phyloP scores from a whole-genome alignment of 1,284 basidiomycete genomes.

The Malassezia japonica region DNA sequence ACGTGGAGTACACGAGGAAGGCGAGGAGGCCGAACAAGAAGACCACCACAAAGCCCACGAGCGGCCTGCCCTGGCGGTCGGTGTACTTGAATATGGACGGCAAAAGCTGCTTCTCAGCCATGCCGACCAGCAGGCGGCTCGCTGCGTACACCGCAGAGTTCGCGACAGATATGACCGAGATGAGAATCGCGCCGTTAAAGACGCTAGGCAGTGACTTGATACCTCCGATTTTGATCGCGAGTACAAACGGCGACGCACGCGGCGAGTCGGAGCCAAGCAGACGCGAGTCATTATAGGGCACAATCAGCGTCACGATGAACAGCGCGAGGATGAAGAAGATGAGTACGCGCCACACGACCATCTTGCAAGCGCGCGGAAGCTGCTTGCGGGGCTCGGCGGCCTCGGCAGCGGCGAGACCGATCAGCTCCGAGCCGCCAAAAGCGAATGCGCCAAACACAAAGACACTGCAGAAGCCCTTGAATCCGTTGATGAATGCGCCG shows the following conservation, averaged over 20 bases:
- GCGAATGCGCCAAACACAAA: constrained; percentile 63
- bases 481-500: constrained; percentile 10
- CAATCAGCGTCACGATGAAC: constrained; percentile 46
- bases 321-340: constrained; percentile 54
- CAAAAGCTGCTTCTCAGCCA: constrained; percentile 49
- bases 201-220: constrained; percentile 51
- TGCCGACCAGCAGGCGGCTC: constrained; percentile 46
- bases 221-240: constrained; percentile 50
- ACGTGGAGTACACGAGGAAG: constrained; percentile 38
- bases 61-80: constrained; percentile 53
- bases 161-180: constrained; percentile 49
- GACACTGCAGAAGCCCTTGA: constrained; percentile 42
- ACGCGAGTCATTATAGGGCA: constrained; percentile 5
- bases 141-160: constrained; percentile 49
- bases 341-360: constrained; percentile 47
- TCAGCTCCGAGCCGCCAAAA: constrained; percentile 71
- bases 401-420: constrained; percentile 70
- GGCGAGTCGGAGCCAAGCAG: constrained; percentile 46
- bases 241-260: constrained; percentile 52
- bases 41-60: constrained; percentile 45
- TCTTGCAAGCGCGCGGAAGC: constrained; percentile 31
- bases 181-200: constrained; percentile 52
- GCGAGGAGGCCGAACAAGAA: constrained; percentile 39
- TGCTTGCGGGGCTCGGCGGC: constrained; percentile 49
- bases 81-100: constrained; percentile 50